These are phyloP conservation scores for Epichloe sp. DNA, from an alignment of 2,329 filamentous ascomycete genomes.

Conservation along the genomic window DNA sequence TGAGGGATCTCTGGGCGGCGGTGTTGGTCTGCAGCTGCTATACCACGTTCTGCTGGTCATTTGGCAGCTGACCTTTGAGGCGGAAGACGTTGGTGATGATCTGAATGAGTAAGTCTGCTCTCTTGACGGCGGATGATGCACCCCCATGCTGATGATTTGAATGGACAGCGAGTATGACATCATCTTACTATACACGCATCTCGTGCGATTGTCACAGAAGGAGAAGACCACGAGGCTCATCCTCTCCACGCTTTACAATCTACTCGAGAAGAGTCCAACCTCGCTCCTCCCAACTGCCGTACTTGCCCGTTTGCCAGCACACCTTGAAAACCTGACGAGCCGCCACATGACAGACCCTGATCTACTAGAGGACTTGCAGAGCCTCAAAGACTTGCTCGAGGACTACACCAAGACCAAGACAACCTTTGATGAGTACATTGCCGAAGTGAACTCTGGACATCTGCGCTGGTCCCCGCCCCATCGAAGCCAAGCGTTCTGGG, in stretches of 20 bases:
- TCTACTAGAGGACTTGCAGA: constrained; percentile 47
- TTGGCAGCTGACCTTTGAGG: constrained; percentile 96
- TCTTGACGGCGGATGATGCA: not conserved
- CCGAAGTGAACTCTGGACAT: constrained; percentile 75
- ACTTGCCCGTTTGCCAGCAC: constrained; percentile 63
- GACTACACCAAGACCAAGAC: constrained; percentile 59
- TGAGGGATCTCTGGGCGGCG: constrained; percentile 55
- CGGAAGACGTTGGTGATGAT: constrained; percentile 56
- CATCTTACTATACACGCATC: constrained; percentile 79
- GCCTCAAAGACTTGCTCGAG: constrained; percentile 48
- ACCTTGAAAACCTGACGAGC: constrained; percentile 49
- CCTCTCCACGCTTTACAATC: constrained; percentile 77
- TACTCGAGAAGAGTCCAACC: constrained; percentile 58
- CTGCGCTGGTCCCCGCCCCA: constrained; percentile 89
- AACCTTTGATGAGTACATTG: constrained; percentile 80
- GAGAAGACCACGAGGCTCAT: constrained; percentile 94
- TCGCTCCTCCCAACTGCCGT: constrained; percentile 72
- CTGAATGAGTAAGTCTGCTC: constrained; percentile 61
- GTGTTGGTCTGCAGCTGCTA: constrained; percentile 80
- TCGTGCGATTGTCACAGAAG: constrained; percentile 85
- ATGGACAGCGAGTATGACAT: constrained; percentile 76
- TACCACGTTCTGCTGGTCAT: constrained; percentile 89
- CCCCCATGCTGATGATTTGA: not conserved
- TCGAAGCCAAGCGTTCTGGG: constrained; percentile 77
- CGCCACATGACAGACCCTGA: constrained; percentile 53